A percentile compares a stretch with the other conserved stretches of the same genome.
Conservation (phyloP, 768 basidiomycete species). For the Goffeauzyma gilvescens region DNA sequence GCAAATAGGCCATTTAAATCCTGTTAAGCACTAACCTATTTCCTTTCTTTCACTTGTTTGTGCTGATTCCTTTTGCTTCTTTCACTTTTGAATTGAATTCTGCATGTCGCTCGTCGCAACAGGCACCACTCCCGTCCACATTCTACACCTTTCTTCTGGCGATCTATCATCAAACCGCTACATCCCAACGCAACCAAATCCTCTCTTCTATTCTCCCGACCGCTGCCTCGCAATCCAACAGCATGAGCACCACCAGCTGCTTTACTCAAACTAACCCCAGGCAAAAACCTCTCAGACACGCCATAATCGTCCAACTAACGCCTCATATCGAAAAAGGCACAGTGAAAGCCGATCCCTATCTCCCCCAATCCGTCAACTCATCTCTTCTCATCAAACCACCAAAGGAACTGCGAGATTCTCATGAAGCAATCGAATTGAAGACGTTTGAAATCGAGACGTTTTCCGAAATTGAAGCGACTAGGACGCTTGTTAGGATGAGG, state of each 20-base stretch:
- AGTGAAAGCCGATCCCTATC: constrained; percentile 29
- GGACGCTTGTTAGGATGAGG: no score
- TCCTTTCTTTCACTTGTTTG: neutral
- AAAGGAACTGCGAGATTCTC: neutral
- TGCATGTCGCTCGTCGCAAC: neutral
- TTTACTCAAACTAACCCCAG: constrained; percentile 5
- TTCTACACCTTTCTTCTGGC: constrained; percentile 24
- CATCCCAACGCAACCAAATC: constrained; percentile 10
- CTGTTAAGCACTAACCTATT: no score
- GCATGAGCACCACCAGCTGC: no score
- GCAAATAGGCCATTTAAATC: no score
- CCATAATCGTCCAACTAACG: constrained; percentile 31
- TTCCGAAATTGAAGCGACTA: no score
- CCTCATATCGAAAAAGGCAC: constrained; percentile 22
- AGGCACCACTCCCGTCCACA: constrained; percentile 28
- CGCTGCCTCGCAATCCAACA: no score
- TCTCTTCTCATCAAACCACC: neutral
- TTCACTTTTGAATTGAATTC: no score
- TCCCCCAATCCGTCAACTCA: constrained; percentile 14
- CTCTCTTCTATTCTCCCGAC: no score
- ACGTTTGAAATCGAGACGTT: neutral
- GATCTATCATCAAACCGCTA: constrained; percentile 15
- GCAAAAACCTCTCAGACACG: constrained; percentile 2
- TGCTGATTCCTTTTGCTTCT: neutral
- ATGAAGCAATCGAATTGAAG: neutral